phyloP scores from a whole-genome alignment of 2,329 filamentous ascomycete genomes.

The Graphilbum fragrans region DNA sequence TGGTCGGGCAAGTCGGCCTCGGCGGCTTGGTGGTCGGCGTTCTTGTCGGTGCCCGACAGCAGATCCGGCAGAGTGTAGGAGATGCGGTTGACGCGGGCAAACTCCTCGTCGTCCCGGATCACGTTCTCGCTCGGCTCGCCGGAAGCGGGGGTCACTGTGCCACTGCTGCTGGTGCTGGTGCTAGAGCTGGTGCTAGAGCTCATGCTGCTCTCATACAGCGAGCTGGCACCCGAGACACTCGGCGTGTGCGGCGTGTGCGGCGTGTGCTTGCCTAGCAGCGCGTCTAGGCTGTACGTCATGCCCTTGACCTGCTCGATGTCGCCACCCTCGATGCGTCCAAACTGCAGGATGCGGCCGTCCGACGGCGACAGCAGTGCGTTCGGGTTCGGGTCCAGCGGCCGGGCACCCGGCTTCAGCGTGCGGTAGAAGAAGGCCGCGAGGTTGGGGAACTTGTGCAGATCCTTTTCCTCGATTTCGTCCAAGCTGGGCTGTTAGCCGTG shows the following conservation, averaged over 20 bases:
- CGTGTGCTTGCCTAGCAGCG: conserved; percentile 63
- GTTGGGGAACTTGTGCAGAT: conserved; percentile 84
- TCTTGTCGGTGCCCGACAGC: conserved; percentile 55
- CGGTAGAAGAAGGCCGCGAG: conserved; percentile 96
- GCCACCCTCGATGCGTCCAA: conserved; percentile 80
- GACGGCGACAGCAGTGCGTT: conserved; percentile 77
- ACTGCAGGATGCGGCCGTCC: conserved; percentile 85
- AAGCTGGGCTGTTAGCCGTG: conserved; percentile 39
- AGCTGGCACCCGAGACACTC: conserved; percentile 33
- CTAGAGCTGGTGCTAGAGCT: no score
- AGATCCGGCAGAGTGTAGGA: conserved; percentile 85
- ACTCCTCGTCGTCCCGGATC: conserved; percentile 77
- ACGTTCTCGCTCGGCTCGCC: conserved; percentile 40
- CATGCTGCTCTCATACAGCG: conserved; percentile 3
- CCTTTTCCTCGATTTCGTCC: conserved; percentile 74
- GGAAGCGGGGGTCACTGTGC: no score
- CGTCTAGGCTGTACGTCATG: conserved; percentile 94
- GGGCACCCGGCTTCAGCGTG: conserved; percentile 74
- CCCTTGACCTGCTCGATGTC: conserved; percentile 98
- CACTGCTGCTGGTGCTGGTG: background rate
- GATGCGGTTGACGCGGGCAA: conserved; percentile 86
- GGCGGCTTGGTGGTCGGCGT: background rate
- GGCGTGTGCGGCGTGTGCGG: no score
- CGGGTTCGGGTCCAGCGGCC: conserved; percentile 71
- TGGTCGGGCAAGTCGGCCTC: conserved; percentile 53